Percentiles rank a stretch among this genome's conserved stretches.
Conservation (phyloP, 768 basidiomycete genomes). For the Russula dissimulans region DNA sequence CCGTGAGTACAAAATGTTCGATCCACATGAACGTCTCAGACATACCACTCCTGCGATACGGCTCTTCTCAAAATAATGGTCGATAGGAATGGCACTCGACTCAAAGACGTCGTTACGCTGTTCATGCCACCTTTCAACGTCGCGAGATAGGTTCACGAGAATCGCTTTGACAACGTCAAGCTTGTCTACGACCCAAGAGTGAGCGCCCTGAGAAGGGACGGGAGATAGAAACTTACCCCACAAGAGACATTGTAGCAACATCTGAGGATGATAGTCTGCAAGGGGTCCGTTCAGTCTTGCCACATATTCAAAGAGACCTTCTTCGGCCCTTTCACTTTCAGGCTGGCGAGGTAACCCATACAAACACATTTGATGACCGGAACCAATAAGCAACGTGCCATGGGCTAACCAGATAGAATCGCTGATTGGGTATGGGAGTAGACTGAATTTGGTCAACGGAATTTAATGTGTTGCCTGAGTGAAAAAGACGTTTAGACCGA, state of each 20-base stretch:
- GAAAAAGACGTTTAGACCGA: slow-evolving; percentile 28
- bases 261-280: slow-evolving; percentile 87
- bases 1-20: background rate
- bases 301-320: slow-evolving; percentile 73
- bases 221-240: slow-evolving; percentile 55
- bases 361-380: slow-evolving; percentile 76
- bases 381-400: slow-evolving; percentile 73
- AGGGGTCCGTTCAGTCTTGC: slow-evolving; percentile 79
- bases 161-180: slow-evolving; percentile 77
- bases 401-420: slow-evolving; percentile 89
- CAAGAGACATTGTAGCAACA: slow-evolving; percentile 82
- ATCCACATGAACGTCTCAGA: background rate
- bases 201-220: background rate
- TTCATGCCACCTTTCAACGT: slow-evolving; percentile 29
- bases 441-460: slow-evolving; percentile 2
- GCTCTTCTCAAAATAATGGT: slow-evolving; percentile 43
- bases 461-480: background rate
- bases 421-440: slow-evolving; percentile 68
- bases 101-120: slow-evolving; percentile 17
- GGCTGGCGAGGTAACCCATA: slow-evolving; percentile 43
- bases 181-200: slow-evolving; percentile 46
- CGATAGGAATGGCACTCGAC: slow-evolving; percentile 48
- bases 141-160: slow-evolving; percentile 54
- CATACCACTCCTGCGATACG: slow-evolving; percentile 20
- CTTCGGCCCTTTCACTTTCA: slow-evolving; percentile 22